Conservation (phyloP, 2,329 filamentous ascomycete genomes). For the Colletotrichum falcatum region DNA sequence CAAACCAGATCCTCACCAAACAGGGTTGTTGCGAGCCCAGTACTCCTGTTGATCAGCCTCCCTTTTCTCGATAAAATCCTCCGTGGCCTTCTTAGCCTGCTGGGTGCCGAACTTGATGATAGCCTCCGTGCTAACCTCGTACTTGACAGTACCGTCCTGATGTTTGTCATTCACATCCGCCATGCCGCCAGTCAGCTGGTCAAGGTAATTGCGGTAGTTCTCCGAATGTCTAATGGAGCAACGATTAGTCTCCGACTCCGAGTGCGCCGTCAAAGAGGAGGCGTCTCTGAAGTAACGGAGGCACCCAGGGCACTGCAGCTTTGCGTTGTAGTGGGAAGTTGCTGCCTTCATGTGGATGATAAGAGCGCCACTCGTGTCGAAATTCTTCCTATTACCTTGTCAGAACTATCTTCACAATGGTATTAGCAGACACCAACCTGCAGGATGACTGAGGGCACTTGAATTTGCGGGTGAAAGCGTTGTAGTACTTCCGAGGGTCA, state of each 20-base stretch:
- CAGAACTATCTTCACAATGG: constrained; percentile 12
- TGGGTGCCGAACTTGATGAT: constrained; percentile 29
- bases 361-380: constrained; percentile 50
- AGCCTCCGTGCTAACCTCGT: constrained; percentile 45
- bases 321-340: constrained; percentile 51
- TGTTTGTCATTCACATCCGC: constrained; percentile 50
- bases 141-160: constrained; percentile 51
- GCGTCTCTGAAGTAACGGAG: constrained; percentile 54
- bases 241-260: constrained; percentile 56
- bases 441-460: constrained; percentile 66
- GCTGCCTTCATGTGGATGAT: constrained; percentile 58
- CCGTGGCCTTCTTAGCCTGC: constrained; percentile 10
- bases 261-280: constrained; percentile 60
- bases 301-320: constrained; percentile 61
- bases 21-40: constrained; percentile 14
- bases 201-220: constrained; percentile 53
- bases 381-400: constrained; percentile 54
- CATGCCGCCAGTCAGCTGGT: constrained; percentile 55
- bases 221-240: constrained; percentile 59
- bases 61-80: constrained; percentile 25
- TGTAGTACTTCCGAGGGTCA: constrained; percentile 60
- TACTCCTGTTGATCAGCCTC: constrained; percentile 21
- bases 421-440: constrained; percentile 53
- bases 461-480: constrained; percentile 57
- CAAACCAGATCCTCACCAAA: constrained; percentile 26